Percentiles rank a stretch among this genome's conserved stretches.
phyloP scores from a whole-genome alignment of 1,284 basidiomycete genomes.

The Leucoagaricus sp. region DNA sequence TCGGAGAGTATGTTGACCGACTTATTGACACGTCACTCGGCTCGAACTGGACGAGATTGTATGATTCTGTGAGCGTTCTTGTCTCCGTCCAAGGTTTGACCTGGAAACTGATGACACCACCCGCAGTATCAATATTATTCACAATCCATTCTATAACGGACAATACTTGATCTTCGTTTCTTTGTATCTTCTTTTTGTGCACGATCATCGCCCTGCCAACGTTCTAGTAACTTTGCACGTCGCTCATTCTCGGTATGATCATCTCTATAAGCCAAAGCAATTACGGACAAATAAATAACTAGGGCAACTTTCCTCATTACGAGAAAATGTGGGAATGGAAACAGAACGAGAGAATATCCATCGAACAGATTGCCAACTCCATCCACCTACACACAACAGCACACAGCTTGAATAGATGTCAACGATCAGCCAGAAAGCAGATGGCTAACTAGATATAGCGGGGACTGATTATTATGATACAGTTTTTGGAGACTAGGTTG shows the following conservation, averaged over 20 bases:
- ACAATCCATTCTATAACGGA: conserved; percentile 68
- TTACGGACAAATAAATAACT: no score
- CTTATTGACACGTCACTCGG: conserved; percentile 87
- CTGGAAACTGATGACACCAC: conserved; percentile 2
- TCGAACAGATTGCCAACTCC: no score
- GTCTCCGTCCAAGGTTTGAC: neutral
- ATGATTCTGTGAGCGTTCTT: conserved; percentile 73
- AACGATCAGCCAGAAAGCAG: neutral
- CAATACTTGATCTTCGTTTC: neutral
- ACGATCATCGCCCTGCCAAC: neutral
- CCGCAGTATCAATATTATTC: conserved; percentile 76
- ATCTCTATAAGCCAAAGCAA: neutral
- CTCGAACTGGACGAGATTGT: conserved; percentile 91
- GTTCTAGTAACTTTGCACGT: neutral
- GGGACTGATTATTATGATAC: neutral
- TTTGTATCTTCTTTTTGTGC: conserved; percentile 1
- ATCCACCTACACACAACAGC: neutral
- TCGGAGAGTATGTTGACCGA: conserved; percentile 87
- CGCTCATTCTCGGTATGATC: no score
- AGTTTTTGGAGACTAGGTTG: neutral
- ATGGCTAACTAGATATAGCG: neutral
- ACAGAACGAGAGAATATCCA: no score
- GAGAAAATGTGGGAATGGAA: no score
- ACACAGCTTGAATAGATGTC: neutral
- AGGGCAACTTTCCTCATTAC: no score